phyloP scores from a whole-genome alignment of 306 rosid genomes.

The Citrullus colocynthis region DNA sequence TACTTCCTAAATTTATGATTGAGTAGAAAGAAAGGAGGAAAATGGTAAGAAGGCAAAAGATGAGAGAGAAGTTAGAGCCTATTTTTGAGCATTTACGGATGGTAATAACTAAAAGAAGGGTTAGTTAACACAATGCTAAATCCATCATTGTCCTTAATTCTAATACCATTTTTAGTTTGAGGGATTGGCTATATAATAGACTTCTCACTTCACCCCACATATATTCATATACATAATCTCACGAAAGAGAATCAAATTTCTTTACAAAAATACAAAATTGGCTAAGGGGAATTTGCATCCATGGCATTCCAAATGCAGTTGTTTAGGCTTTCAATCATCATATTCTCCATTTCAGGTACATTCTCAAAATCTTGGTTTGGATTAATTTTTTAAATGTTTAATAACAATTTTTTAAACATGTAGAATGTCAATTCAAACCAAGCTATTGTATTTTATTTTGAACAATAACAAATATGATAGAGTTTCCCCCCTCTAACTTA shows the following conservation, averaged over 20 bases:
- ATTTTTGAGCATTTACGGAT: background rate
- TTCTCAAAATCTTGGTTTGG: no score
- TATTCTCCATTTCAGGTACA: constrained; percentile 25
- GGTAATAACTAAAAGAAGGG: background rate
- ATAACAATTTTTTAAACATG: no score
- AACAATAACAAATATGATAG: no score
- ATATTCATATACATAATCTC: no score
- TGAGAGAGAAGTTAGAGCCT: background rate
- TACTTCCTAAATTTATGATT: no score
- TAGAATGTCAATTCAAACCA: no score
- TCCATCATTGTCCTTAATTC: background rate
- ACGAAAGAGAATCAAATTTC: background rate
- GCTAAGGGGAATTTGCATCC: background rate
- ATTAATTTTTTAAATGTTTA: no score
- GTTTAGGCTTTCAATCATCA: constrained; percentile 14
- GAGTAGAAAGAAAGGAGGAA: no score
- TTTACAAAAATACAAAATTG: background rate
- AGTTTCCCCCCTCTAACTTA: no score
- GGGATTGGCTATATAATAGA: background rate
- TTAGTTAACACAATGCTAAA: no score
- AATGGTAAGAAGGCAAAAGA: background rate
- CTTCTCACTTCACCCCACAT: background rate
- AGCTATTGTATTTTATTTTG: no score
- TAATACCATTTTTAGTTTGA: background rate
- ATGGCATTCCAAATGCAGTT: constrained; percentile 14